Conservation (phyloP, 345 rosid genomes). For the Bruguiera sexangula region DNA sequence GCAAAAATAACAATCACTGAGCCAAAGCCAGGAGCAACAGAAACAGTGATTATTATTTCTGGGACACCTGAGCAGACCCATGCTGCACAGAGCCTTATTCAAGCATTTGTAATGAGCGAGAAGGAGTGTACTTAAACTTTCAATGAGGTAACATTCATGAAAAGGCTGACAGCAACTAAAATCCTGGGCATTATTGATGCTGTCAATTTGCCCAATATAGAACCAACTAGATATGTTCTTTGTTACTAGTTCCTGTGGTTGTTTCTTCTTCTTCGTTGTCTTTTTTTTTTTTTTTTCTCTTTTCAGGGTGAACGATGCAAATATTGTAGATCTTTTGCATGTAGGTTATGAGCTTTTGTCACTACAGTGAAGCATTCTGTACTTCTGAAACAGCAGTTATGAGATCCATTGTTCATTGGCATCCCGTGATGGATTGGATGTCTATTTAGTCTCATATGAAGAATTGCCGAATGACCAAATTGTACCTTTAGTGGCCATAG, state of each 20-base stretch:
- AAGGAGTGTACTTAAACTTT: conserved; percentile 37
- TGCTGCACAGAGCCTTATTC: conserved; percentile 82
- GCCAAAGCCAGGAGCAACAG: conserved; percentile 56
- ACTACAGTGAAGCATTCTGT: conserved; percentile 18
- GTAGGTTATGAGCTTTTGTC: conserved; percentile 13
- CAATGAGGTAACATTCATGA: conserved; percentile 3
- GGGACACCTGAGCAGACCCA: conserved; percentile 83
- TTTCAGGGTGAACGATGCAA: neutral
- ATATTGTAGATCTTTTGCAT: neutral
- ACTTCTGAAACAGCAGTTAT: conserved; percentile 18
- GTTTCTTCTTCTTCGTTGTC: neutral
- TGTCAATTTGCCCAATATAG: neutral
- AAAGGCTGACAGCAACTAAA: neutral
- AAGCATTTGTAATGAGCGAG: conserved; percentile 75
- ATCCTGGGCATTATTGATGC: neutral
- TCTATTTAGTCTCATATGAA: conserved; percentile 12
- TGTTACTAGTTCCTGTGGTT: neutral
- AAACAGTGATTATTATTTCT: conserved; percentile 59
- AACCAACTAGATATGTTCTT: neutral
- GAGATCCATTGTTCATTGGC: conserved; percentile 3
- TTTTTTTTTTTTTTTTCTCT: neutral
- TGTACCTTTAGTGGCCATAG: conserved; percentile 3
- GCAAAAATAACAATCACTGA: conserved; percentile 57
- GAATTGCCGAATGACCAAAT: neutral
- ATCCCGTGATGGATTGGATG: conserved; percentile 4